Conservation (phyloP, 2,329 filamentous ascomycete species). For the Cladosporium sp. region DNA sequence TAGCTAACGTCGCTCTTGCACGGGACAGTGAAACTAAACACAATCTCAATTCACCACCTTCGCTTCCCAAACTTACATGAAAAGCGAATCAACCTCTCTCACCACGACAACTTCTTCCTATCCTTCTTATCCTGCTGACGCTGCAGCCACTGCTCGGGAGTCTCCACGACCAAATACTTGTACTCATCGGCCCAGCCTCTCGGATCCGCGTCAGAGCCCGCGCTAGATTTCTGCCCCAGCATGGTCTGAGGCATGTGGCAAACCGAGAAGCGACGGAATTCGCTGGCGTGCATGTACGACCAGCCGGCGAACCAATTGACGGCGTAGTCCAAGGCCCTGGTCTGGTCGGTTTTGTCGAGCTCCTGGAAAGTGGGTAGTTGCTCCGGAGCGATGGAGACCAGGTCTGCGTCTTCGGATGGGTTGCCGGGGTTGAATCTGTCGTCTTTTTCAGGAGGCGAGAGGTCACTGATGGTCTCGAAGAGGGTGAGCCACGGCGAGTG, state of each 20-base stretch:
- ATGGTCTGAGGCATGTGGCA: conserved; percentile 21
- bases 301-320: conserved; percentile 33
- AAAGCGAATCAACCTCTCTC: no score
- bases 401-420: conserved; percentile 16
- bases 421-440: conserved; percentile 16
- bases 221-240: no score
- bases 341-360: conserved; percentile 22
- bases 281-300: conserved; percentile 18
- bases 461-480: conserved; percentile 21
- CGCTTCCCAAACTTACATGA: no score
- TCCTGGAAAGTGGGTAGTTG: conserved; percentile 21
- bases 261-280: conserved; percentile 27
- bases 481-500: conserved; percentile 18
- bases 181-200: neutral
- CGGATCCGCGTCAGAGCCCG: neutral
- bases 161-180: conserved; percentile 2
- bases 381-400: conserved; percentile 23
- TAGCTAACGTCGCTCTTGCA: no score
- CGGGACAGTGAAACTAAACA: no score
- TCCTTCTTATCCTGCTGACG: neutral
- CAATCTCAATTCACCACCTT: no score
- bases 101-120: neutral
- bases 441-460: conserved; percentile 25
- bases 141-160: conserved; percentile 4
- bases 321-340: conserved; percentile 25